Conservation (phyloP, 345 rosid species). For the Salix viminalis region DNA sequence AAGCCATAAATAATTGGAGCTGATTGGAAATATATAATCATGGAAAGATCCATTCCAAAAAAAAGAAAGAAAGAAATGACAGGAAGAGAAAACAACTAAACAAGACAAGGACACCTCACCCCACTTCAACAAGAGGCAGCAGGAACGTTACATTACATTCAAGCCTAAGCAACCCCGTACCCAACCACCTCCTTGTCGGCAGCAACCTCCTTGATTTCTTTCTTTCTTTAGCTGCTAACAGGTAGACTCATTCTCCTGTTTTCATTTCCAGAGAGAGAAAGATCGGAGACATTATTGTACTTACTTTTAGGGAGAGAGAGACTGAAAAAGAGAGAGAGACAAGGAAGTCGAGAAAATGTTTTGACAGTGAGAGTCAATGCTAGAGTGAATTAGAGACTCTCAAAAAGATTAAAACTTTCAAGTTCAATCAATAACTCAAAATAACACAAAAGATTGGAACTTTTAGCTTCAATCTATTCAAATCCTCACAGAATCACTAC, state of each 20-base stretch:
- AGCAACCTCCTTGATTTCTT: neutral
- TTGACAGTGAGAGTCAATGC: neutral
- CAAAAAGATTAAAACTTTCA: neutral
- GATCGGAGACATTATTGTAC: neutral
- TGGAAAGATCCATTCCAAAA: neutral
- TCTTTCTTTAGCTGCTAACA: neutral
- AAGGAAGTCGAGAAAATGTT: neutral
- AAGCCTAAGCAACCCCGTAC: constrained; percentile 26
- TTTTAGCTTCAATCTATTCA: neutral
- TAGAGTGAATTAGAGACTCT: neutral
- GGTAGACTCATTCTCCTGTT: neutral
- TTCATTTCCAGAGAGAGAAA: neutral
- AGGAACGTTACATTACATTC: constrained; percentile 18
- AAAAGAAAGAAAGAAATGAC: neutral
- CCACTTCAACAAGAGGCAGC: constrained; percentile 21
- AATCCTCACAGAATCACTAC: neutral
- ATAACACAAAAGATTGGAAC: neutral
- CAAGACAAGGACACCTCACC: constrained; percentile 24
- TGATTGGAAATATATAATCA: neutral
- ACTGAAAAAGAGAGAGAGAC: neutral
- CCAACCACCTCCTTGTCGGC: constrained; percentile 25
- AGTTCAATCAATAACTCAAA: neutral
- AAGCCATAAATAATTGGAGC: no score
- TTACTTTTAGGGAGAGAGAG: neutral
- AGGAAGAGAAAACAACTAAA: neutral